Evolutionary conservation across 1,284 basidiomycete species (phyloP).

Genomic region (Gomphus bonarii): DNA sequence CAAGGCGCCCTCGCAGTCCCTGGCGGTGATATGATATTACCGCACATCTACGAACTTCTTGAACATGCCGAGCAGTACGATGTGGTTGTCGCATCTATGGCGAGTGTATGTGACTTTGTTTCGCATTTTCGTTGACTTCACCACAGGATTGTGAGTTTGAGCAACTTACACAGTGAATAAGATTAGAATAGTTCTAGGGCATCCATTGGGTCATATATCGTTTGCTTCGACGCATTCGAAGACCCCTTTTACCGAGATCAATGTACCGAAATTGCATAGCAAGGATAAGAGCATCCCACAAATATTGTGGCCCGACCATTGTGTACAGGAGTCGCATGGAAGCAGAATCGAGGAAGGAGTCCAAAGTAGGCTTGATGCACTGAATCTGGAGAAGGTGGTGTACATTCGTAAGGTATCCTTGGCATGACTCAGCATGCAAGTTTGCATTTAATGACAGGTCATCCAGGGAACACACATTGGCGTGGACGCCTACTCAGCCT

Average conservation of each 20-base stretch:
- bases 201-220: conserved; percentile 50
- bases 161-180: neutral
- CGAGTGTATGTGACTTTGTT: conserved; percentile 14
- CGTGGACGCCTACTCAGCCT: conserved; percentile 47
- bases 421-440: neutral
- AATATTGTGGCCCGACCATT: conserved; percentile 55
- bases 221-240: conserved; percentile 46
- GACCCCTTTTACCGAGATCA: conserved; percentile 30
- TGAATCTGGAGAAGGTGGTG: conserved; percentile 23
- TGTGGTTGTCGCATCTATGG: conserved; percentile 37
- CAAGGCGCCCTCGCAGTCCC: conserved; percentile 43
- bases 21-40: conserved; percentile 34
- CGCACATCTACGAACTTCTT: conserved; percentile 35
- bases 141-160: conserved; percentile 17
- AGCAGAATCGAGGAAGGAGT: conserved; percentile 32
- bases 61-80: conserved; percentile 31
- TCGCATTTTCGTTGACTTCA: neutral
- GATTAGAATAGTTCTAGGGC: conserved; percentile 23
- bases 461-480: conserved; percentile 20
- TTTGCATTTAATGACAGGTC: neutral
- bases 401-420: conserved; percentile 15
- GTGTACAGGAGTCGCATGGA: conserved; percentile 35
- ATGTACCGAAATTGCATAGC: conserved; percentile 25
- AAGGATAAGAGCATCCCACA: conserved; percentile 27
- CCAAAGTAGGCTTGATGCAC: conserved; percentile 21